Evolutionary conservation across 2,329 filamentous ascomycete genomes (phyloP), one percentile per base, ranked within the genome.

Genomic region (Ophiostoma ulmi): DNA sequence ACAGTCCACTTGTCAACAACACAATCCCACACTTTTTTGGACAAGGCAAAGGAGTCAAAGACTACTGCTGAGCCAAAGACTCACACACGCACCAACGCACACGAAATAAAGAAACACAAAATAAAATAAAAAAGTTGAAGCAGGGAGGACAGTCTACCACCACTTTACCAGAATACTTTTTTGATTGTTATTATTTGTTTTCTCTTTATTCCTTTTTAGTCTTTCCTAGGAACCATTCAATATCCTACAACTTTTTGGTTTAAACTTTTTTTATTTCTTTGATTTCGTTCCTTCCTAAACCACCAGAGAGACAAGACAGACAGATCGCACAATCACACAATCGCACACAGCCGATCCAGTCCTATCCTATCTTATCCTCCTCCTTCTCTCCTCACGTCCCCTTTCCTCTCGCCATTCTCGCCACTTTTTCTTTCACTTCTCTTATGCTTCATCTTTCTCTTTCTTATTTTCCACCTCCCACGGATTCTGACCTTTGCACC

Each of bases 21-120:
- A 67, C 65, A 67, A 67, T 67, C 65, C 65, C 65, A 67, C 65
- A 41, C 65, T 67, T 67, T 67, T 67, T 44, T 22, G 65, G 65
- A 67, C 13, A 48, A 41, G 65, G 65, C 39, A 10, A 65, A 39
- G 39, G 63, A 65, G 63, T 65, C 63, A 22, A 58, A 22, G 38
- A 44, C 22, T 39, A 67, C 39, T 67, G n/a, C 39, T 67, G 36
- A 66, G 58, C 64, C 38, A 31, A 26, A 67, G 22, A 48, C 65
- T 26, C n/a, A 31, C 36, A 41, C 65, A 67, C 65, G 65, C n/a
- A 44, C 64, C 20, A 38, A 39, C 64, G 64, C 36, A 66, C 63
- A 65, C 63, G 63, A 65, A 65, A 39, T 65, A 67, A 68, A 52
- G 22, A 52, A 20, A 39, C 39, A 44, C 39, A 55, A 67, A 48